Conservation (phyloP, 257 asterid genomes). For the Nicotiana benthamiana region DNA sequence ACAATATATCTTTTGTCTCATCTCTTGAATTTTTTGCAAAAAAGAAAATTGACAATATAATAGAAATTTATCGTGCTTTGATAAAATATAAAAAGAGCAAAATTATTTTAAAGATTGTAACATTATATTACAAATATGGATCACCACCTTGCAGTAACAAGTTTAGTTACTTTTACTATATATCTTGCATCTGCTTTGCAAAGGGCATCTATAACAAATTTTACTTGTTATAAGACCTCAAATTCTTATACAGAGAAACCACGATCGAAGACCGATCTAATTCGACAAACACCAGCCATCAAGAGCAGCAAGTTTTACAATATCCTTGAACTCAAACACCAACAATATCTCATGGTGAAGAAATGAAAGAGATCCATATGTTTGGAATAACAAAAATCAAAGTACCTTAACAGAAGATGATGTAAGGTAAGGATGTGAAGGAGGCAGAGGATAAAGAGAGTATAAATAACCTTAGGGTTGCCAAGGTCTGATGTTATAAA, state of each 20-base stretch:
- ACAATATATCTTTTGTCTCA: no score
- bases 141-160: no score
- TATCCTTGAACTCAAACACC: background rate
- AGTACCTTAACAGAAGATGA: background rate
- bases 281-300: background rate
- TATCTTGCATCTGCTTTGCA: background rate
- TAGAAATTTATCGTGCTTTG: no score
- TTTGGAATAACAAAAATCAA: no score
- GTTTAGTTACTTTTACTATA: no score
- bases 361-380: background rate
- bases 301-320: background rate
- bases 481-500: background rate
- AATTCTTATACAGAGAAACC: background rate
- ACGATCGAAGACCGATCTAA: background rate
- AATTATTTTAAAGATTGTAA: no score
- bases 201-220: background rate
- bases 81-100: no score
- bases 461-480: background rate
- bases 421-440: background rate
- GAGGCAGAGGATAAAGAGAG: background rate
- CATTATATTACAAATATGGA: no score
- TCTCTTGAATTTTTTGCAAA: no score
- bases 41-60: no score
- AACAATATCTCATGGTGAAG: no score
- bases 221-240: background rate